Evolutionary conservation across 2,329 filamentous ascomycete species (phyloP), one percentile per base, ranked within the genome.

Genomic region (Colletotrichum godetiae): DNA sequence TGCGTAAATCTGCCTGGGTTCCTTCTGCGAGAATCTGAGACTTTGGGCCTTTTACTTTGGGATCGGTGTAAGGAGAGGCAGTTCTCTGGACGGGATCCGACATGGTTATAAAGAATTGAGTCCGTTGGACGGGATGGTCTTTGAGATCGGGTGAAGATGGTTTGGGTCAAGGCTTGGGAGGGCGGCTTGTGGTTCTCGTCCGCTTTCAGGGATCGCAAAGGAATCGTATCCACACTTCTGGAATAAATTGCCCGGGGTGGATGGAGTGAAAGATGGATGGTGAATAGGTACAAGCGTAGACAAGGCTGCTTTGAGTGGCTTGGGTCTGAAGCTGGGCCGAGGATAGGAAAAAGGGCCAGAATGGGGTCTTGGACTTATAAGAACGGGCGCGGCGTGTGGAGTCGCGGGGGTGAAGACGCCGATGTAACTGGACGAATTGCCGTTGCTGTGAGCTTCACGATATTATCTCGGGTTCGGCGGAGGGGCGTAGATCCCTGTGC

Each of bases 31-130:
- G 81, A 75, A 82, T 79, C 75, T 82, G 79, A 75, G 81, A 82
- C 77, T 80, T 80, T 75, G 82, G 82, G 78, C 82, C 80, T 83
- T 84, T 81, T 77, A 83, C 77, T 76, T 78, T 78, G 68, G 81
- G 79, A 78, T 84, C 79, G 73, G 79, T 76, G 79, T 85, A 84
- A 68, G 80, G 82, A 80, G 81, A 84, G 76, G 76, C 73, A 27
- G 78, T 78, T 78, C 82, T 82, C 75, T 76, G 75, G 78, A 84
- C 76, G 83, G 84, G 84, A 78, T 84, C 81, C 79, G 79, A 81
- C 80, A 83, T 83, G 81, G 80, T 83, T 84, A 83, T 84, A 67
- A 73, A 64, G 68, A 71, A 66, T 69, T 72, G 66, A 56, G 65
- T 68, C 56, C 56, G 62, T 66, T 29, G 52, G 57, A 31, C 24